Evolutionary conservation across 331 rosid species (phyloP).

Genomic region (Malus hybrid): DNA sequence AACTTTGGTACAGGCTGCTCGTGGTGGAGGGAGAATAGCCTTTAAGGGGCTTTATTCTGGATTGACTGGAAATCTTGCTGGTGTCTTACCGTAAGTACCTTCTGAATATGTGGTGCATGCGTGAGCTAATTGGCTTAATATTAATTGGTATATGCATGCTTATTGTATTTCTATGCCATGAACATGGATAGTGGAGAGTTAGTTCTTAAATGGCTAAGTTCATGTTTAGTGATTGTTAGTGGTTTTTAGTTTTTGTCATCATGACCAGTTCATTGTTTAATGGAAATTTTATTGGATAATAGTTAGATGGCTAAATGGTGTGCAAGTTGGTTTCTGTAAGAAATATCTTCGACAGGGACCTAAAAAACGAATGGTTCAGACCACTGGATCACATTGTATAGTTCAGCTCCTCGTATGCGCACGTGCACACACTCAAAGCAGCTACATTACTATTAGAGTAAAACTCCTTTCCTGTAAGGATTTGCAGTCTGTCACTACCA

Average conservation of each 20-base stretch:
- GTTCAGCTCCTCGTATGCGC: neutral
- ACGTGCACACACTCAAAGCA: neutral
- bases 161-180: neutral
- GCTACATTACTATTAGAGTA: neutral
- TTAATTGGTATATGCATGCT: neutral
- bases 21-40: conserved; percentile 73
- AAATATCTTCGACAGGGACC: no score
- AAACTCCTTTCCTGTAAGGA: no score
- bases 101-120: conserved; percentile 12
- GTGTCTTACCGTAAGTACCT: conserved; percentile 86
- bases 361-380: no score
- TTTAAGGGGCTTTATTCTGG: conserved; percentile 86
- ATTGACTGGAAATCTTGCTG: conserved; percentile 85
- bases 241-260: no score
- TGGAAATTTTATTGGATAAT: no score
- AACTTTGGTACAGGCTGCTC: conserved; percentile 55
- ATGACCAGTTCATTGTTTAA: no score
- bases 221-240: neutral
- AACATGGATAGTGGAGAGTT: neutral
- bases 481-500: no score
- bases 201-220: neutral
- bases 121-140: conserved; percentile 1
- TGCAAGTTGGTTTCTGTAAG: no score
- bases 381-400: no score
- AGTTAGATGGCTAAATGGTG: no score